A percentile compares a stretch with the other conserved stretches of the same genome.
Evolutionary conservation across 2,329 filamentous ascomycete species (phyloP).

Genomic region (Coleophoma crateriformis): DNA sequence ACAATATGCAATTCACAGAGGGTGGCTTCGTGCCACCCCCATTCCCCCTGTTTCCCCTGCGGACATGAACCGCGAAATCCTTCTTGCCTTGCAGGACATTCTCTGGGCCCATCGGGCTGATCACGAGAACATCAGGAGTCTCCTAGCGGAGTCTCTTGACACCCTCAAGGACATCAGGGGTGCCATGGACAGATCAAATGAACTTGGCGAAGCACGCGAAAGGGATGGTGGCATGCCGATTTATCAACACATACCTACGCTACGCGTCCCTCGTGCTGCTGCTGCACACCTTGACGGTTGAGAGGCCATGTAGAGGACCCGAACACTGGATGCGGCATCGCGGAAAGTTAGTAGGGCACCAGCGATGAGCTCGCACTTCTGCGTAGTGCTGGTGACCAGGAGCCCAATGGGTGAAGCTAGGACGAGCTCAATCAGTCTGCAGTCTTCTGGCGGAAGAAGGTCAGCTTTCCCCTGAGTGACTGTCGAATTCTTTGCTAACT

Average conservation of each 20-base stretch:
- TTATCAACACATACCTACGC: conserved; percentile 4
- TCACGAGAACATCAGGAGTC: not conserved
- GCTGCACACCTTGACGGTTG: not conserved
- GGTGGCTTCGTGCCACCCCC: not conserved
- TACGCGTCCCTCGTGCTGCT: not conserved
- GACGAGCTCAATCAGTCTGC: too few species aligned
- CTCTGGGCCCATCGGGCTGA: not conserved
- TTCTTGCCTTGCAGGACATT: not conserved
- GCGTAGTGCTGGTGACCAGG: too few species aligned
- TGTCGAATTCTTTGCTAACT: too few species aligned
- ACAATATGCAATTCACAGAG: conserved; percentile 1
- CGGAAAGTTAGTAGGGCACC: too few species aligned
- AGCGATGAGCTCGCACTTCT: too few species aligned
- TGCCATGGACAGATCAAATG: conserved; percentile 1
- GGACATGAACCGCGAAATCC: not conserved
- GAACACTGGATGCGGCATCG: not conserved
- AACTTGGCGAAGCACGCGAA: conserved; percentile 3
- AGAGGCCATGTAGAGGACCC: not conserved
- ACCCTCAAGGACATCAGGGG: conserved; percentile 1
- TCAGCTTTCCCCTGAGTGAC: too few species aligned
- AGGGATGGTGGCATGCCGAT: conserved; percentile 5
- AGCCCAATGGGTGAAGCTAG: too few species aligned
- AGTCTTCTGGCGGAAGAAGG: too few species aligned
- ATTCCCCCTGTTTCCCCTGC: not conserved
- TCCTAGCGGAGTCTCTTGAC: not conserved